A percentile compares a stretch with the other conserved stretches of the same genome.
These are phyloP conservation scores for Nicotiana noctiflora DNA, from an alignment of 257 asterid genomes.

Conservation along the genomic window DNA sequence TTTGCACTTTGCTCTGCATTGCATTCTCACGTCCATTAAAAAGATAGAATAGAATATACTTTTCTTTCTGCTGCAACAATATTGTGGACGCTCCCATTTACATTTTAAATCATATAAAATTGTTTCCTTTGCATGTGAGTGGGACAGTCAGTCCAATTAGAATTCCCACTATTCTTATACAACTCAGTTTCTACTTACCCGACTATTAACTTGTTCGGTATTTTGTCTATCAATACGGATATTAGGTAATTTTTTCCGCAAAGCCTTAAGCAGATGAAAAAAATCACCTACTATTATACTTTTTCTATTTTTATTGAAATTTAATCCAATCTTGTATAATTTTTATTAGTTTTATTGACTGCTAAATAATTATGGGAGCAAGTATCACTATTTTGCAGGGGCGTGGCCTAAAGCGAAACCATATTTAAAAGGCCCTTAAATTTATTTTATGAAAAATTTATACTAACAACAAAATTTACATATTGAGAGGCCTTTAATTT, in stretches of 20 bases:
- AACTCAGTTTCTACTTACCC: too few species aligned
- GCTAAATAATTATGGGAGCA: background rate
- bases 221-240: too few species aligned
- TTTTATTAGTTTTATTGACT: too few species aligned
- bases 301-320: conserved; percentile 22
- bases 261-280: background rate
- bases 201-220: too few species aligned
- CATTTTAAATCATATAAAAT: background rate
- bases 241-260: background rate
- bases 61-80: background rate
- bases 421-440: too few species aligned
- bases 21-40: conserved; percentile 11
- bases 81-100: conserved; percentile 2
- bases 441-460: too few species aligned
- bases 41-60: conserved; percentile 1
- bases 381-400: background rate
- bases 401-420: too few species aligned
- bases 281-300: background rate
- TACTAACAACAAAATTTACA: too few species aligned
- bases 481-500: too few species aligned
- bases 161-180: background rate
- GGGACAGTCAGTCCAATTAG: background rate
- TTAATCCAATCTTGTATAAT: background rate
- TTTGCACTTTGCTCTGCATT: background rate
- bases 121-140: conserved; percentile 6